Evolutionary conservation across 805 yeast species (phyloP), one percentile per base, ranked within the genome.

Genomic region (Kodamaea nitidulidarum): DNA sequence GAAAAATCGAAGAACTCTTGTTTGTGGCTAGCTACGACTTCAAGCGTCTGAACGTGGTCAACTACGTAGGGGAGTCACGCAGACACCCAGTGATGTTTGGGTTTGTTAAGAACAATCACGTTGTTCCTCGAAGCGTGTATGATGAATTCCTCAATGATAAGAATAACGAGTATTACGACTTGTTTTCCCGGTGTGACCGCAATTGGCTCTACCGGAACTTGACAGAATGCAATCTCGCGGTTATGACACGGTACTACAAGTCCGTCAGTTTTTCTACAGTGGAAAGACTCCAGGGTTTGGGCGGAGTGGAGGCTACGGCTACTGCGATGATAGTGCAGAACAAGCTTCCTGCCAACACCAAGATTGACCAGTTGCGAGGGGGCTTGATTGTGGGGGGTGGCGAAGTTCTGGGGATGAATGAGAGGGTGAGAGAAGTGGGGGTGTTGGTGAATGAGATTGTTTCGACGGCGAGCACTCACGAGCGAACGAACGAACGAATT

Each of bases 21-120:
- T 36, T 66, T n/a, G 44, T 65, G 5, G 52, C 65, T 14, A 60
- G 58, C 27, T 52, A 60, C 22, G 71, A 66, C 43, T 65, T 60
- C 40, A 50, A 70, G 32, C 61, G 55, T 34, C 39, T 44, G 17
- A 56, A 56, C 17, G 48, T 63, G 8, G 32, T 49, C 12, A 45
- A 40, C 17, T 61, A 51, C 41, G 43, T 58, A 33, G 24, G 24
- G 15, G 4, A 27, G 11, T 18, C 30, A 16, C 12, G 18, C 3
- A 11, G 35, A 17, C 41, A 32, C 28, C 24, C 30, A 4, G 32
- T 28, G 16, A 43, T 45, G n/a, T 43, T 45, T 15, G 38, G 31
- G 12, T 29, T 48, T 35, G 29, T 50, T 1, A 14, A 16, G 17
- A 35, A 42, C 6, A 43, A 43, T n/a, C 43, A 40, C 25, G 39